phyloP scores from a whole-genome alignment of 2,329 filamentous ascomycete genomes.

The Leptographium procerum region DNA sequence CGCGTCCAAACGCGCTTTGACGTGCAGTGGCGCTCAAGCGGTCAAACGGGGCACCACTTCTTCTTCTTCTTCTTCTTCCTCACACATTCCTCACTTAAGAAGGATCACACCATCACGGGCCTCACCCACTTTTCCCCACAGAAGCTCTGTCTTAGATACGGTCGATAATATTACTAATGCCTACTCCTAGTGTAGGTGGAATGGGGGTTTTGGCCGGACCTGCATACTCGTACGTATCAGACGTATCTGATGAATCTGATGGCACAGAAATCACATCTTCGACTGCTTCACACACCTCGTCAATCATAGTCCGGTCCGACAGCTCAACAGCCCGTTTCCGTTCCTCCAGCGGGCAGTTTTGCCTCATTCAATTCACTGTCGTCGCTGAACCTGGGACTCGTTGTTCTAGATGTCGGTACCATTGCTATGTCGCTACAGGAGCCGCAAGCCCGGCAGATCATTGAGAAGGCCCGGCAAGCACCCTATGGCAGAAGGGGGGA shows the following conservation, averaged over 20 bases:
- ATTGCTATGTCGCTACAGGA: background rate
- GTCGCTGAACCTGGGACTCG: background rate
- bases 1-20: background rate
- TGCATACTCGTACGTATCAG: background rate
- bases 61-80: no score
- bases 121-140: background rate
- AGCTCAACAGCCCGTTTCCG: background rate
- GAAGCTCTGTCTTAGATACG: background rate
- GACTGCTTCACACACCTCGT: background rate
- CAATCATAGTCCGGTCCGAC: background rate
- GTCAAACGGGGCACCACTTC: background rate
- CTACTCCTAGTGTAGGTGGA: background rate
- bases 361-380: slow-evolving; percentile 1
- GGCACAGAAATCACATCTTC: background rate
- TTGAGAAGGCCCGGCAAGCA: slow-evolving; percentile 12
- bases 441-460: background rate
- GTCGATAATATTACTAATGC: background rate
- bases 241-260: background rate
- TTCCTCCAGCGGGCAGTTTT: background rate
- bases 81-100: background rate
- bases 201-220: background rate
- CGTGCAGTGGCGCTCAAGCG: background rate
- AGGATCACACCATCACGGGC: background rate
- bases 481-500: slow-evolving; percentile 26
- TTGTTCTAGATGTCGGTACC: background rate